Conservation (phyloP, 2,329 filamentous ascomycete species). For the Macroventuria anomochaeta region DNA sequence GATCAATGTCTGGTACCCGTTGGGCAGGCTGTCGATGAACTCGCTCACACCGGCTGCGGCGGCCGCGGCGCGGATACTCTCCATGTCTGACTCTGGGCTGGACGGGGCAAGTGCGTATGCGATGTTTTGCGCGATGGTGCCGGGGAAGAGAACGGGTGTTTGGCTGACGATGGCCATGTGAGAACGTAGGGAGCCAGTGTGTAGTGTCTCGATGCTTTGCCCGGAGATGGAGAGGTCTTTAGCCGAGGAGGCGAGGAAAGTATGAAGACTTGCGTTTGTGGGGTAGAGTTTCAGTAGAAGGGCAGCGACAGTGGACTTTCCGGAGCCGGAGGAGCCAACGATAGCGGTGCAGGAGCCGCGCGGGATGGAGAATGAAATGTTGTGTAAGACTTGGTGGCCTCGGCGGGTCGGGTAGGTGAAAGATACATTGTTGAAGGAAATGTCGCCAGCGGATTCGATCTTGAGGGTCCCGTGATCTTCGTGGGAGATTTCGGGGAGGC, state of each 20-base stretch:
- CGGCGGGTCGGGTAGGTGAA: constrained; percentile 75
- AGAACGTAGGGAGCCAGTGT: constrained; percentile 66
- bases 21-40: constrained; percentile 74
- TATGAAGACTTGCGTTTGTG: constrained; percentile 15
- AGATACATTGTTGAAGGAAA: constrained; percentile 66
- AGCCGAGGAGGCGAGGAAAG: background rate
- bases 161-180: constrained; percentile 74
- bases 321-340: constrained; percentile 84
- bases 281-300: constrained; percentile 76
- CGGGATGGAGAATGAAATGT: constrained; percentile 70
- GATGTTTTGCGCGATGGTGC: constrained; percentile 80
- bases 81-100: constrained; percentile 57
- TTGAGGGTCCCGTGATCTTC: constrained; percentile 61
- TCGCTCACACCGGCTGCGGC: constrained; percentile 72
- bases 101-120: constrained; percentile 71
- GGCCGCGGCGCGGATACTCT: constrained; percentile 58
- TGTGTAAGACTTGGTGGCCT: constrained; percentile 62
- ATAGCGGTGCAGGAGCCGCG: constrained; percentile 74
- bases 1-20: constrained; percentile 74
- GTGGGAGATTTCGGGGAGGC: constrained; percentile 64
- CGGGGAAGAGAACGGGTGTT: constrained; percentile 77
- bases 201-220: constrained; percentile 63
- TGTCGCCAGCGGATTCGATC: constrained; percentile 56
- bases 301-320: constrained; percentile 83
- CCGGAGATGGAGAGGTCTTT: constrained; percentile 64